Evolutionary conservation across 352 stramenopile genomes (phyloP).

Genomic region (Saprolegnia parasitica): DNA sequence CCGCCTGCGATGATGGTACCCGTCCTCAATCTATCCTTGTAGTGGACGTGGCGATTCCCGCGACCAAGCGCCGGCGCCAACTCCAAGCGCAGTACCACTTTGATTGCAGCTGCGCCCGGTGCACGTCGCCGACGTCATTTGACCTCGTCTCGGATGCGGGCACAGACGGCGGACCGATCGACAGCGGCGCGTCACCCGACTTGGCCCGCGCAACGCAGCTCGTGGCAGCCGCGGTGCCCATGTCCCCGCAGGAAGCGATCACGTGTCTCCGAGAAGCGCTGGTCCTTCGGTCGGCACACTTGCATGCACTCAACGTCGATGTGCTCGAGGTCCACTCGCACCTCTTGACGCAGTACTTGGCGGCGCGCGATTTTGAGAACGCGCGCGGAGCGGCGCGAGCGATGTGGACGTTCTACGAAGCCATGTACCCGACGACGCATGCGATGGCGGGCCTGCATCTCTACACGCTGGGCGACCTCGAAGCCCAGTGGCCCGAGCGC

Average conservation of each 20-base stretch:
- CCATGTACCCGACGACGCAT: constrained; percentile 54
- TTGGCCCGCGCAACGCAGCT: not conserved
- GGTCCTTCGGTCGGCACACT: constrained; percentile 30
- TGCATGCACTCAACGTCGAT: constrained; percentile 47
- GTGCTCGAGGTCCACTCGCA: constrained; percentile 43
- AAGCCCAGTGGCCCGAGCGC: constrained; percentile 31
- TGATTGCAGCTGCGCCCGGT: constrained; percentile 48
- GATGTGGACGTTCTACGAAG: constrained; percentile 58
- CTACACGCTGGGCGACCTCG: constrained; percentile 62
- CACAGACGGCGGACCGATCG: not conserved
- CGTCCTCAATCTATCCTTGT: not conserved
- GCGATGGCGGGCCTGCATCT: constrained; percentile 56
- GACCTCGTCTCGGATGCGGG: not conserved
- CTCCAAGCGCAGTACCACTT: constrained; percentile 65
- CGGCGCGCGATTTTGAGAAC: constrained; percentile 33
- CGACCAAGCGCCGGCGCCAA: constrained; percentile 40
- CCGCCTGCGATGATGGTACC: constrained; percentile 5
- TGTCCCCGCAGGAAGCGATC: not conserved
- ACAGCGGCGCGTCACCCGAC: not conserved
- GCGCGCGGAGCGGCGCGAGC: constrained; percentile 40
- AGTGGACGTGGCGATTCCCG: constrained; percentile 61
- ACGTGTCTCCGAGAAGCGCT: constrained; percentile 33
- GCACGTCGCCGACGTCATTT: constrained; percentile 27
- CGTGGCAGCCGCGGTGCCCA: not conserved
- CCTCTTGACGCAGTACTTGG: constrained; percentile 55